Conservation (phyloP, 2,329 filamentous ascomycete genomes). For the Claviceps purpurea region DNA sequence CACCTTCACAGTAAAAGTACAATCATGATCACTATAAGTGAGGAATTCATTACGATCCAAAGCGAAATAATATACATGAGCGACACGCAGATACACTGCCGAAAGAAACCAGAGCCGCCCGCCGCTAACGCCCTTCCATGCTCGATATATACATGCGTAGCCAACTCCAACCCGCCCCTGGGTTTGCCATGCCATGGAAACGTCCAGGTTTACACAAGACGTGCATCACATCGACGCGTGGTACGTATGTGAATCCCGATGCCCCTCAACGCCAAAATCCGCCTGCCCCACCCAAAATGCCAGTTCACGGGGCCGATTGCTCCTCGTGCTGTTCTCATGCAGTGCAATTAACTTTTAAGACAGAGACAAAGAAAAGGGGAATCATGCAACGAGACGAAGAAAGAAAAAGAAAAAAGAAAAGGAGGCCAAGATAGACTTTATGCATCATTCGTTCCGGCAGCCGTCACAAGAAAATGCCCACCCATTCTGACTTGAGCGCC, state of each 20-base stretch:
- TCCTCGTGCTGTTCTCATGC: not conserved
- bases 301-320: not conserved
- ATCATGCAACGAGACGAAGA: not conserved
- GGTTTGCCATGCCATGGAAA: not conserved
- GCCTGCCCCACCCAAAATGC: not conserved
- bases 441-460: not conserved
- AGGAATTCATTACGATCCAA: too few relatives aligned
- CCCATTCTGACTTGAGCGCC: conserved; percentile 41
- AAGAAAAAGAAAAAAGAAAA: not conserved
- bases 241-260: not conserved
- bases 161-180: not conserved
- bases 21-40: too few relatives aligned
- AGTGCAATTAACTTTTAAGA: not conserved
- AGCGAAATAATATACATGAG: too few relatives aligned
- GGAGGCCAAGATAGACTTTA: not conserved
- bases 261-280: not conserved
- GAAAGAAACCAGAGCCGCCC: too few relatives aligned
- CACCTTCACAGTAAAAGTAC: too few relatives aligned
- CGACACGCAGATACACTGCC: too few relatives aligned
- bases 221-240: not conserved
- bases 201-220: not conserved
- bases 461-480: conserved; percentile 42
- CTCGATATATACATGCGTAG: not conserved
- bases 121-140: not conserved
- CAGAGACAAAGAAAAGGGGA: not conserved